Evolutionary conservation across 768 basidiomycete genomes (phyloP).

Genomic region (Trametes cinnabarina): DNA sequence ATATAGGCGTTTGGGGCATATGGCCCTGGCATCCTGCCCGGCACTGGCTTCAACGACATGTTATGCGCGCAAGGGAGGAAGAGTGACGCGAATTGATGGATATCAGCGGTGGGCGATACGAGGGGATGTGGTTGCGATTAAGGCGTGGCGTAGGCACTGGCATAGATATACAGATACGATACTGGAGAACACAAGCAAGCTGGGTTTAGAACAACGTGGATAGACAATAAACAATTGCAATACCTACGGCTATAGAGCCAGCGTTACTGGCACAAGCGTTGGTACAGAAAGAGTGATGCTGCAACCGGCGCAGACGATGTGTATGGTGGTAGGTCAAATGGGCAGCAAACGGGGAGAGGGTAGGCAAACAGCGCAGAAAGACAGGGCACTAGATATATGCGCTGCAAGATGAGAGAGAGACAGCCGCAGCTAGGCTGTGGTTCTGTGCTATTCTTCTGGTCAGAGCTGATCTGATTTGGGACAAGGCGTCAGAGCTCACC

Average conservation of each 20-base stretch:
- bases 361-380: not conserved
- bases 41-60: slow-evolving; percentile 15
- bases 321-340: not conserved
- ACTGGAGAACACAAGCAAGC: not conserved
- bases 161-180: slow-evolving; percentile 23
- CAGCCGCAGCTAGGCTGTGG: slow-evolving; percentile 9
- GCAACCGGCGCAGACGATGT: slow-evolving; percentile 16
- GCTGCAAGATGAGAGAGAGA: slow-evolving; percentile 3
- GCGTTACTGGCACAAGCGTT: not conserved
- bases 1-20: not conserved
- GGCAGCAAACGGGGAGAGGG: not conserved
- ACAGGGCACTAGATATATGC: slow-evolving; percentile 2
- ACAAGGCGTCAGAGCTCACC: slow-evolving; percentile 1
- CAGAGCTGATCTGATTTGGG: slow-evolving; percentile 9
- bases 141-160: slow-evolving; percentile 14
- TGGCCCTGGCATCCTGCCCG: not conserved
- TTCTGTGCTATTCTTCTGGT: slow-evolving; percentile 9
- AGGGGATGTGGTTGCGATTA: slow-evolving; percentile 5
- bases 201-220: not conserved
- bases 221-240: not conserved
- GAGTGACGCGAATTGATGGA: not conserved
- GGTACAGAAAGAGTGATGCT: not conserved
- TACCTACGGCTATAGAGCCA: slow-evolving; percentile 12
- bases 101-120: slow-evolving; percentile 16
- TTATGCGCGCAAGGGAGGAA: not conserved